Conservation (phyloP, 1,284 basidiomycete genomes). For the Cutaneotrichosporon sp. region DNA sequence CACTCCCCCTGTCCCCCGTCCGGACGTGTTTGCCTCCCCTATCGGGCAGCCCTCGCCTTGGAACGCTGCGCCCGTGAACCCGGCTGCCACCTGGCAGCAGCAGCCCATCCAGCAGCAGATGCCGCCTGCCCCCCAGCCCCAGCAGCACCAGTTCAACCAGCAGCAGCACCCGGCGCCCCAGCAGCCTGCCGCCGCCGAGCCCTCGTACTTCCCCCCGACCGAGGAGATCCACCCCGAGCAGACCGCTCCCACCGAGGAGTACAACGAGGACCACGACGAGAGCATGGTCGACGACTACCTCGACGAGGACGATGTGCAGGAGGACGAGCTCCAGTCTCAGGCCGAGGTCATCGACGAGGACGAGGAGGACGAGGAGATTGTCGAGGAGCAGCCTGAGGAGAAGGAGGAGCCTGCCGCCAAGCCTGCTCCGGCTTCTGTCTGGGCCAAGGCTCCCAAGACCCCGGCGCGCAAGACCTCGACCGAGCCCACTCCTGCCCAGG, state of each 20-base stretch:
- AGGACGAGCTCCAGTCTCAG: conserved; percentile 8
- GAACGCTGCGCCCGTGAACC: conserved; percentile 27
- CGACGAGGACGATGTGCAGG: conserved; percentile 2
- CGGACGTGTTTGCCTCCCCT: conserved; percentile 19
- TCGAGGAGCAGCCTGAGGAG: neutral
- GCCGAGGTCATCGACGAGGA: conserved; percentile 7
- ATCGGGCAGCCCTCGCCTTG: conserved; percentile 34
- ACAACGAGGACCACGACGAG: conserved; percentile 12
- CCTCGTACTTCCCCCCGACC: conserved; percentile 32
- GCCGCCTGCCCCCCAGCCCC: conserved; percentile 14
- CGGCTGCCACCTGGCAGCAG: conserved; percentile 24
- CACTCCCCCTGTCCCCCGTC: conserved; percentile 20
- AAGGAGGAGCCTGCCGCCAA: conserved; percentile 10
- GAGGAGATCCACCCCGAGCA: conserved; percentile 17
- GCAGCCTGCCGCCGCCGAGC: conserved; percentile 14
- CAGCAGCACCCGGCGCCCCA: conserved; percentile 13
- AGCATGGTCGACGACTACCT: conserved; percentile 19
- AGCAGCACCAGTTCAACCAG: conserved; percentile 21
- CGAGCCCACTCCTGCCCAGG: conserved; percentile 34
- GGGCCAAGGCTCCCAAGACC: neutral
- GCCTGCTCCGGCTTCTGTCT: conserved; percentile 6
- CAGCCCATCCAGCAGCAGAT: conserved; percentile 19
- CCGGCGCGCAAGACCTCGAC: conserved; percentile 31
- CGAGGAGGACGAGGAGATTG: conserved; percentile 10
- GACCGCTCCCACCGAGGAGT: conserved; percentile 6